Evolutionary conservation across 352 stramenopile species (phyloP).

Genomic region (Pythium brassicae): DNA sequence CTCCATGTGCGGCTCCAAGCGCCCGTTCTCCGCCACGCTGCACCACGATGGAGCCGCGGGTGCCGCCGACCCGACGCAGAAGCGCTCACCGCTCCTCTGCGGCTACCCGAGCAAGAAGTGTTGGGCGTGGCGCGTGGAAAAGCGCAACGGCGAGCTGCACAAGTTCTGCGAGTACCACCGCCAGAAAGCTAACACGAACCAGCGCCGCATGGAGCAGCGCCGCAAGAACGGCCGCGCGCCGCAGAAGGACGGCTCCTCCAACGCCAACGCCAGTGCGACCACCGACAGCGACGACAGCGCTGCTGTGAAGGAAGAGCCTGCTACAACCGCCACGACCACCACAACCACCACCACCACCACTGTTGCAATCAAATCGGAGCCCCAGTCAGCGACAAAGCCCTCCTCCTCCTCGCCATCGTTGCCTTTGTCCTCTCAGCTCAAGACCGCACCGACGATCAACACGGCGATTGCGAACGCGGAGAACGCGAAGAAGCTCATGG

Average conservation of each 20-base stretch:
- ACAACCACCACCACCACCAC: background rate
- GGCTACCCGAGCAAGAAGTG: conserved; percentile 85
- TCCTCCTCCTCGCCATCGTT: no score
- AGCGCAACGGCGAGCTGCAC: conserved; percentile 80
- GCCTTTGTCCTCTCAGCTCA: background rate
- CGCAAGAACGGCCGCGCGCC: conserved; percentile 50
- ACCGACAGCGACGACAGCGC: background rate
- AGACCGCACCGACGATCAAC: conserved; percentile 14
- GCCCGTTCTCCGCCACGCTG: conserved; percentile 11
- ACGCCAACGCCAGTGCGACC: conserved; percentile 17
- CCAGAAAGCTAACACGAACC: conserved; percentile 81
- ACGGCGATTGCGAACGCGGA: conserved; percentile 12
- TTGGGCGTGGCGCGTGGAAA: conserved; percentile 73
- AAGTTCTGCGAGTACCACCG: conserved; percentile 86
- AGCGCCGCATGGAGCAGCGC: conserved; percentile 79
- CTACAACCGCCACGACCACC: no score
- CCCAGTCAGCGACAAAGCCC: background rate
- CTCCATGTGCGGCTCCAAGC: conserved; percentile 13
- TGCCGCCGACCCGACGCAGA: conserved; percentile 20
- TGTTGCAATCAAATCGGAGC: background rate
- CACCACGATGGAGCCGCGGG: background rate
- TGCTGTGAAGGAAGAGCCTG: conserved; percentile 5
- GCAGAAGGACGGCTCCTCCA: conserved; percentile 1
- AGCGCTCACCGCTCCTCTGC: conserved; percentile 53
- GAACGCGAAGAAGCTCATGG: conserved; percentile 17